Percentiles rank a stretch among this genome's conserved stretches.
Conservation (phyloP, 176 grass and related monocot species). For the Aegilops tauschii region DNA sequence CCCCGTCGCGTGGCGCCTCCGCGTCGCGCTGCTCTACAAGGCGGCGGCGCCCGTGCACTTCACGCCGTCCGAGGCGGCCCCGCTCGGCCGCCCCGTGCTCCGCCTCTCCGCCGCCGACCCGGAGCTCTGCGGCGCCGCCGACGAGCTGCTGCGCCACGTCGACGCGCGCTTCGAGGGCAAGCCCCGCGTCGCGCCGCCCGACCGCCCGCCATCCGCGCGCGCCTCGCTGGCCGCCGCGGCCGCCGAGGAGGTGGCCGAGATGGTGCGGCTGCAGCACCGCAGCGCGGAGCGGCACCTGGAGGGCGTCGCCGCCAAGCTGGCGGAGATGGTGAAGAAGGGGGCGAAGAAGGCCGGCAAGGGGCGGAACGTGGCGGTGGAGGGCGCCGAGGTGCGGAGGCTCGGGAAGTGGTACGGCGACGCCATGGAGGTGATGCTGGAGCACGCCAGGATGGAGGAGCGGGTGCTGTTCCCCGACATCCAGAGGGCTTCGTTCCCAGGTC, state of each 20-base stretch:
- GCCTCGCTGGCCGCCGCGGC: slow-evolving; percentile 26
- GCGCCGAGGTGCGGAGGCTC: slow-evolving; percentile 66
- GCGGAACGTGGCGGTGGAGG: slow-evolving; percentile 18
- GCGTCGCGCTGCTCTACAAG: slow-evolving; percentile 89
- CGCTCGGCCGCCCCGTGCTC: slow-evolving; percentile 75
- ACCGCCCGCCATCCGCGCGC: background rate
- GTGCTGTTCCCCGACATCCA: slow-evolving; percentile 82
- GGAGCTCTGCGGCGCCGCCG: slow-evolving; percentile 52
- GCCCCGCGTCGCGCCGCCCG: slow-evolving; percentile 49
- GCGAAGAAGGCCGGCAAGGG: slow-evolving; percentile 59
- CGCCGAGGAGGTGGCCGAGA: slow-evolving; percentile 56
- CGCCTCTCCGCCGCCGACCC: slow-evolving; percentile 59
- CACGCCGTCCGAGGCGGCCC: slow-evolving; percentile 68
- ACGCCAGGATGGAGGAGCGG: slow-evolving; percentile 96
- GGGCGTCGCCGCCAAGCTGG: slow-evolving; percentile 55
- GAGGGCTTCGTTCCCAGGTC: slow-evolving; percentile 66
- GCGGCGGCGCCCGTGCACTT: slow-evolving; percentile 69
- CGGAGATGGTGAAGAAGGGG: slow-evolving; percentile 59
- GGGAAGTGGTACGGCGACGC: slow-evolving; percentile 70
- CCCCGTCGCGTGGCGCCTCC: slow-evolving; percentile 67
- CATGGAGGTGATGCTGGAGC: slow-evolving; percentile 95
- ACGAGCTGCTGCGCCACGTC: slow-evolving; percentile 62
- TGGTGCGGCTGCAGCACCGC: slow-evolving; percentile 77
- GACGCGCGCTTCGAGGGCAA: slow-evolving; percentile 74
- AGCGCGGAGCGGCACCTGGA: slow-evolving; percentile 82